Conservation (phyloP, 352 stramenopile genomes). For the Albugo candida region DNA sequence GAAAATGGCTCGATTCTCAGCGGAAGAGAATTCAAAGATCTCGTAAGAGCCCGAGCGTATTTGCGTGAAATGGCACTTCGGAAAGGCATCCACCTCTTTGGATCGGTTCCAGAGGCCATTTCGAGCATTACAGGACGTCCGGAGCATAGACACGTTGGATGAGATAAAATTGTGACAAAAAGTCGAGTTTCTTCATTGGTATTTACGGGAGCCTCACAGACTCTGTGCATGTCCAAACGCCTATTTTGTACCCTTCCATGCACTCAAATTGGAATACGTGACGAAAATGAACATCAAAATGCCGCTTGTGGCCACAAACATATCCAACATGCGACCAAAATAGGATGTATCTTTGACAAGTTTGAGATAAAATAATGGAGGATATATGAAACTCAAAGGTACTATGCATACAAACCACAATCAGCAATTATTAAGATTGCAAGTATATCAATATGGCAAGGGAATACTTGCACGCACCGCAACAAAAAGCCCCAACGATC, state of each 20-base stretch:
- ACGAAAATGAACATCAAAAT: conserved; percentile 65
- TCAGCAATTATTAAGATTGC: conserved; percentile 1
- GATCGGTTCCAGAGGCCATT: conserved; percentile 36
- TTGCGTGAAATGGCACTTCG: conserved; percentile 71
- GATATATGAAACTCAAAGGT: conserved; percentile 63
- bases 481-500: conserved; percentile 65
- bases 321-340: conserved; percentile 36
- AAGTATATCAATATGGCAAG: neutral
- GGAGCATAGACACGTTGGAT: conserved; percentile 2
- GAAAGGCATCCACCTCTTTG: conserved; percentile 54
- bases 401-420: conserved; percentile 16
- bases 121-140: conserved; percentile 40
- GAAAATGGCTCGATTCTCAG: conserved; percentile 24
- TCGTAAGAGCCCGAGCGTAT: conserved; percentile 54
- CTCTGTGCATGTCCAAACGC: too few relatives aligned
- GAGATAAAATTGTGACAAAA: too few relatives aligned
- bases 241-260: conserved; percentile 14
- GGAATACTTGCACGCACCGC: conserved; percentile 21
- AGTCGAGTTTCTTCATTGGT: too few relatives aligned
- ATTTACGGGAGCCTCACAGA: too few relatives aligned
- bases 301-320: conserved; percentile 32
- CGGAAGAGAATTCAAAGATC: conserved; percentile 64
- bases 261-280: conserved; percentile 54
- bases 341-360: conserved; percentile 22
- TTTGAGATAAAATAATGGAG: conserved; percentile 62